These are phyloP conservation scores for Botrytis sinoallii DNA, from an alignment of 2,329 filamentous ascomycete species.

Conservation along the genomic window DNA sequence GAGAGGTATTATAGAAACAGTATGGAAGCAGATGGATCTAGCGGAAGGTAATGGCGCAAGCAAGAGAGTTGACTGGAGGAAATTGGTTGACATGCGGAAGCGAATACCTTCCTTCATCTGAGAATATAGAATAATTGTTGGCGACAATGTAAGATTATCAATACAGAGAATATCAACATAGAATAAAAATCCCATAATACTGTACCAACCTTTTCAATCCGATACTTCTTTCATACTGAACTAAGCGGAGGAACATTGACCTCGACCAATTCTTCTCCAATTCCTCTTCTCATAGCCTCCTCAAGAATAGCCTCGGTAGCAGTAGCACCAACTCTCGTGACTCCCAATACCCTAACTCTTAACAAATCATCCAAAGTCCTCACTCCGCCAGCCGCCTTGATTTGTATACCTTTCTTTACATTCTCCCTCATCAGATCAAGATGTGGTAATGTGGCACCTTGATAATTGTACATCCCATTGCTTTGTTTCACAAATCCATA, in stretches of 20 bases:
- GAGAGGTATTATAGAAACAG: constrained; percentile 43
- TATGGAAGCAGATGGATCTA: constrained; percentile 49
- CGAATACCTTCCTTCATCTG: constrained; percentile 18
- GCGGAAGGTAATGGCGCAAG: background rate
- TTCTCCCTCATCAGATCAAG: constrained; percentile 53
- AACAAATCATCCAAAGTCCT: constrained; percentile 55
- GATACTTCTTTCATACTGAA: background rate
- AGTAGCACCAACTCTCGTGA: constrained; percentile 54
- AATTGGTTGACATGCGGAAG: constrained; percentile 16
- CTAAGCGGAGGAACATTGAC: constrained; percentile 23
- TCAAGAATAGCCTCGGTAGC: constrained; percentile 54
- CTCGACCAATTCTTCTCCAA: constrained; percentile 34
- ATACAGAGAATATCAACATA: background rate
- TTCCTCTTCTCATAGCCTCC: constrained; percentile 51
- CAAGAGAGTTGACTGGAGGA: constrained; percentile 18
- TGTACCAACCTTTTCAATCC: background rate
- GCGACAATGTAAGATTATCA: background rate
- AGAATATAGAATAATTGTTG: constrained; percentile 14
- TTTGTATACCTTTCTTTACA: constrained; percentile 45
- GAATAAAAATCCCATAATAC: background rate
- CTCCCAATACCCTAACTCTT: constrained; percentile 52
- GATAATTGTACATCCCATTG: constrained; percentile 51
- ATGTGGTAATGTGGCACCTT: constrained; percentile 50
- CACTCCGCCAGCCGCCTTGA: constrained; percentile 58
- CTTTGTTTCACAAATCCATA: constrained; percentile 58